Conservation (phyloP, 441 rosid species). For the Melastoma candidum region DNA sequence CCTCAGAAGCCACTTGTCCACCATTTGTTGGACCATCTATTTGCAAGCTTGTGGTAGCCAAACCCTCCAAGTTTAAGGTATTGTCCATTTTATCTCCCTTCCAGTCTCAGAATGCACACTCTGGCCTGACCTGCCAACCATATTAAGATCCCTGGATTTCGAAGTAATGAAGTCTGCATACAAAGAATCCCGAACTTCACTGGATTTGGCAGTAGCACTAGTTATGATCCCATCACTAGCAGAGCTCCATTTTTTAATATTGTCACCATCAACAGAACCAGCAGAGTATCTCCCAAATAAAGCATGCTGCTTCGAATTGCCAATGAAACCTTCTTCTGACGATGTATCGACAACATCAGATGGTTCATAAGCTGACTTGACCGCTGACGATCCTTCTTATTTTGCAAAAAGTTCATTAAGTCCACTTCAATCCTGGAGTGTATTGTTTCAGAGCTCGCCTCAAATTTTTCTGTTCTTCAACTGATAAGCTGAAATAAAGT, state of each 20-base stretch:
- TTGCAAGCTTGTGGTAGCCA: slow-evolving; percentile 38
- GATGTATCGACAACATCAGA: slow-evolving; percentile 84
- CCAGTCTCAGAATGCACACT: slow-evolving; percentile 29
- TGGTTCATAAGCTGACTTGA: slow-evolving; percentile 69
- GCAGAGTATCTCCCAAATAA: slow-evolving; percentile 77
- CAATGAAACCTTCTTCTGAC: slow-evolving; percentile 79
- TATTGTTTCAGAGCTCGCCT: slow-evolving; percentile 89
- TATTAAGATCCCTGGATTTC: slow-evolving; percentile 41
- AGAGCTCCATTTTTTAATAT: slow-evolving; percentile 82
- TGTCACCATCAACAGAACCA: slow-evolving; percentile 73
- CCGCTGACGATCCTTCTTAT: slow-evolving; percentile 87
- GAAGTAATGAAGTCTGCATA: slow-evolving; percentile 48
- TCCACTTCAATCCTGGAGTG: slow-evolving; percentile 98
- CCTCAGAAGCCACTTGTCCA: slow-evolving; percentile 35
- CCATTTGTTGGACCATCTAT: slow-evolving; percentile 37
- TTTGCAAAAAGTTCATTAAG: slow-evolving; percentile 85
- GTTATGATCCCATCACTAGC: slow-evolving; percentile 52
- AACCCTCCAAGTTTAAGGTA: slow-evolving; percentile 35
- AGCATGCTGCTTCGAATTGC: slow-evolving; percentile 56
- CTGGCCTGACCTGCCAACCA: slow-evolving; percentile 33
- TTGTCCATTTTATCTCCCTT: slow-evolving; percentile 43
- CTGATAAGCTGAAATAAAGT: slow-evolving; percentile 87
- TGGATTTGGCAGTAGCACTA: slow-evolving; percentile 35
- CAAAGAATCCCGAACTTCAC: slow-evolving; percentile 58
- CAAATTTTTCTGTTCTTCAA: slow-evolving; percentile 94